Conservation (phyloP, 192 early-diverging fungal genomes). For the Geranomyces variabilis region DNA sequence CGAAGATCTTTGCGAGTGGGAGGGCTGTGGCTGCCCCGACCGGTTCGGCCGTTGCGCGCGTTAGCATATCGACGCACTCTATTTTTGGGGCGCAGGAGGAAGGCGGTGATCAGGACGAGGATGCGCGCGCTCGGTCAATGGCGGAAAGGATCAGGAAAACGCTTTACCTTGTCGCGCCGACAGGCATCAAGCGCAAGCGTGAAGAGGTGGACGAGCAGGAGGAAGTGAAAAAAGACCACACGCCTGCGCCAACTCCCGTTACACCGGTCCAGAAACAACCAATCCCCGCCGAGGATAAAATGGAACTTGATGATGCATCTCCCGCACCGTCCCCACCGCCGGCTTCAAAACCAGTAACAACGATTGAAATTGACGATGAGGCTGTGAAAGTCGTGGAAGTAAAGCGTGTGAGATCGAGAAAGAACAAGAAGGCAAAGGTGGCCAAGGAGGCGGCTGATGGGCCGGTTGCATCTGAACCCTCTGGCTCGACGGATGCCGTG, state of each 20-base stretch:
- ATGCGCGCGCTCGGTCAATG: not conserved
- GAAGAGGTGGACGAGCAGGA: not conserved
- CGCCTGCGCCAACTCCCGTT: not conserved
- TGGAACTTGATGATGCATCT: not conserved
- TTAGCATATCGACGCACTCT: slow-evolving; percentile 18
- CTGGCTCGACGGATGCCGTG: not conserved
- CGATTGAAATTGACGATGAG: slow-evolving; percentile 22
- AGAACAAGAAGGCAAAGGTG: slow-evolving; percentile 2
- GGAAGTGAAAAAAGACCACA: not conserved
- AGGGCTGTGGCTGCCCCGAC: not conserved
- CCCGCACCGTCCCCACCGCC: not conserved
- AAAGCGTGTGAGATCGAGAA: slow-evolving; percentile 2
- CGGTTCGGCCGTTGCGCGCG: not conserved
- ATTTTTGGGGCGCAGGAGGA: slow-evolving; percentile 9
- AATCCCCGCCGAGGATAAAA: not conserved
- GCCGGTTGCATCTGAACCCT: slow-evolving; percentile 2
- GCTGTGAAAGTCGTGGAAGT: slow-evolving; percentile 19
- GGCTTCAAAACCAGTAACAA: not conserved
- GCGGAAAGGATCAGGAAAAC: slow-evolving; percentile 27
- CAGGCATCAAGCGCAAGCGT: slow-evolving; percentile 19
- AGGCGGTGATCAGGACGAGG: slow-evolving; percentile 22
- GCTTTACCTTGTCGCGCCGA: slow-evolving; percentile 30
- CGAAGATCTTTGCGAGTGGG: slow-evolving; percentile 23
- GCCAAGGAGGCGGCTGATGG: not conserved
- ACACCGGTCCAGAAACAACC: no score